A percentile compares a stretch with the other conserved stretches of the same genome.
These are phyloP conservation scores for Boletus vermiculosoides DNA, from an alignment of 768 basidiomycete genomes.

Conservation along the genomic window DNA sequence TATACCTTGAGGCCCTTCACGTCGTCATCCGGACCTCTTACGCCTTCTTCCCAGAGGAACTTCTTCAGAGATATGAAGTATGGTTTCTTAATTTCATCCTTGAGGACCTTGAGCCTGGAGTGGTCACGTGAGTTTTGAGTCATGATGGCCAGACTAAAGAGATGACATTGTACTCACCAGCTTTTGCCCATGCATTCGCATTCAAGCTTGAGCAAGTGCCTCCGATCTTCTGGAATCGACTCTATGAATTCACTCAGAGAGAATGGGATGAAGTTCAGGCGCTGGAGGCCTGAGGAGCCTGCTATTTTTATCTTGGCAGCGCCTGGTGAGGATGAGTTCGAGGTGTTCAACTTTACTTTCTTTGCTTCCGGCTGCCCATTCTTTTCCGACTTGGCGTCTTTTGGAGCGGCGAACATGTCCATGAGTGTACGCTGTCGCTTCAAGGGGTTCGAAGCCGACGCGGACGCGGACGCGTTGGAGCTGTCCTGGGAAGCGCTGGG, in stretches of 20 bases:
- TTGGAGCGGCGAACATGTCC: constrained; percentile 55
- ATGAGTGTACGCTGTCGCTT: constrained; percentile 64
- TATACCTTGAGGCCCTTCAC: constrained; percentile 58
- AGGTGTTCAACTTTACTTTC: constrained; percentile 42
- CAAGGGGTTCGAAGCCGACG: constrained; percentile 22
- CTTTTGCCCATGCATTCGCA: constrained; percentile 71
- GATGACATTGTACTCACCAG: constrained; percentile 42
- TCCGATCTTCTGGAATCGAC: constrained; percentile 57
- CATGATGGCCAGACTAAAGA: not conserved
- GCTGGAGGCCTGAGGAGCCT: constrained; percentile 22
- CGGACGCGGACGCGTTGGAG: constrained; percentile 16
- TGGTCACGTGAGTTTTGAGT: constrained; percentile 6
- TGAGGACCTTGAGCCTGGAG: constrained; percentile 68
- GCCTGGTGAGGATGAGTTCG: constrained; percentile 22
- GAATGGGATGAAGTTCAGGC: constrained; percentile 69
- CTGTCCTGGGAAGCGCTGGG: constrained; percentile 26
- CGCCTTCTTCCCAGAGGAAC: constrained; percentile 67
- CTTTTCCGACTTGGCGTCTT: constrained; percentile 25
- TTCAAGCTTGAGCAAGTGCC: constrained; percentile 60
- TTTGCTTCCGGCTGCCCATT: constrained; percentile 39
- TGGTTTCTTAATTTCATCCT: constrained; percentile 71
- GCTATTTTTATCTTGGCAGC: constrained; percentile 8
- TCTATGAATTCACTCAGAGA: constrained; percentile 53
- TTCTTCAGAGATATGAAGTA: constrained; percentile 74
- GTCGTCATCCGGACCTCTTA: constrained; percentile 49